Conservation (phyloP, 2,329 filamentous ascomycete genomes). For the Colletotrichum magnum region DNA sequence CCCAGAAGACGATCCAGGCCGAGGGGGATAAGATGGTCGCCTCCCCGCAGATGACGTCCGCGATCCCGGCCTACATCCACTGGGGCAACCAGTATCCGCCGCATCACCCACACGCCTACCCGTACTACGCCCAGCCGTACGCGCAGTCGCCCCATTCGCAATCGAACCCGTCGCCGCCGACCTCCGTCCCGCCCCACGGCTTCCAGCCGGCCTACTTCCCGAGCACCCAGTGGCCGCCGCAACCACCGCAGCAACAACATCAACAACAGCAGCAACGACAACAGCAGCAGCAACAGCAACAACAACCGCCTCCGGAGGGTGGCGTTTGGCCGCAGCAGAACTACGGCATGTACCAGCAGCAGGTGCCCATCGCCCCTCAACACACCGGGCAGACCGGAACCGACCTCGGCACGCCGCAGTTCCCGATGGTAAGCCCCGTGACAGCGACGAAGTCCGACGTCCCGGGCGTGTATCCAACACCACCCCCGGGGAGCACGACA, state of each 20-base stretch:
- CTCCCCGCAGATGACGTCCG: slow-evolving; percentile 40
- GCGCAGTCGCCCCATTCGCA: slow-evolving; percentile 38
- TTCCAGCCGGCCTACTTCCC: slow-evolving; percentile 39
- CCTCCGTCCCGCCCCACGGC: slow-evolving; percentile 30
- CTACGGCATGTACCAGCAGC: slow-evolving; percentile 42
- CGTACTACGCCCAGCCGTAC: slow-evolving; percentile 39
- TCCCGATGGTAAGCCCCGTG: slow-evolving; percentile 40
- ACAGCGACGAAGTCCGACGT: slow-evolving; percentile 34
- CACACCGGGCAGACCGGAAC: slow-evolving; percentile 38
- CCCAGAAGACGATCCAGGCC: slow-evolving; percentile 32
- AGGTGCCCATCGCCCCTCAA: slow-evolving; percentile 41
- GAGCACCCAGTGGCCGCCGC: slow-evolving; percentile 33
- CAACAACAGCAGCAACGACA: slow-evolving; percentile 19
- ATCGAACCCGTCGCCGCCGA: slow-evolving; percentile 33
- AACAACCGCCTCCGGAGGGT: slow-evolving; percentile 34
- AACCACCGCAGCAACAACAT: slow-evolving; percentile 21
- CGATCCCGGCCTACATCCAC: slow-evolving; percentile 35
- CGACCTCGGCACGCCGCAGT: slow-evolving; percentile 38
- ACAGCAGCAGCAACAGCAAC: slow-evolving; percentile 8
- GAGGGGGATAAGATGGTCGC: slow-evolving; percentile 40
- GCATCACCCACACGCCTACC: slow-evolving; percentile 34
- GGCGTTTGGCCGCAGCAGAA: slow-evolving; percentile 39
- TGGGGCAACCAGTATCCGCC: slow-evolving; percentile 37
- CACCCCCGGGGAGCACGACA: slow-evolving; percentile 28
- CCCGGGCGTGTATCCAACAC: slow-evolving; percentile 27